Percentiles rank a stretch among this genome's conserved stretches.
phyloP scores from a whole-genome alignment of 2,329 filamentous ascomycete genomes.

The Stagonosporopsis vannaccii region DNA sequence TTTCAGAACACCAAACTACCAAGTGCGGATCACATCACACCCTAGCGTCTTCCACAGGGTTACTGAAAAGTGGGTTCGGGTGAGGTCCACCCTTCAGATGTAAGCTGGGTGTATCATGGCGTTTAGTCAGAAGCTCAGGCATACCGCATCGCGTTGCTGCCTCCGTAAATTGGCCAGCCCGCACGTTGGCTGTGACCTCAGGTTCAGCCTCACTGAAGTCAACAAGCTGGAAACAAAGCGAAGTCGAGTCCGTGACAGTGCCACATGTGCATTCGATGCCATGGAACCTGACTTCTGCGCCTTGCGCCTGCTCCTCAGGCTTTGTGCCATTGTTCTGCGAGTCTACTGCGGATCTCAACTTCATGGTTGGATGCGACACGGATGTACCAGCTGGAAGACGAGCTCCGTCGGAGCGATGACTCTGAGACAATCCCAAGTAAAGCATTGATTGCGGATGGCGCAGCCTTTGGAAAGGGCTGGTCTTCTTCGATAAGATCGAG shows the following conservation, averaged over 20 bases:
- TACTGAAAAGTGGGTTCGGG: slow-evolving; percentile 33
- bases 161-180: neutral
- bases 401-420: neutral
- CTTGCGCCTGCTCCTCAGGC: slow-evolving; percentile 23
- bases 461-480: slow-evolving; percentile 21
- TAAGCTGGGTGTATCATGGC: slow-evolving; percentile 27
- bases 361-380: slow-evolving; percentile 17
- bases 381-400: neutral
- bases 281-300: slow-evolving; percentile 28
- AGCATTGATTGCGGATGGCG: slow-evolving; percentile 23
- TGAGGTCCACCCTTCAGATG: slow-evolving; percentile 20
- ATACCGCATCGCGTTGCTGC: slow-evolving; percentile 14
- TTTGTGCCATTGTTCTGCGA: slow-evolving; percentile 17
- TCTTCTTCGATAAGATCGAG: slow-evolving; percentile 22
- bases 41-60: slow-evolving; percentile 8
- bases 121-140: slow-evolving; percentile 24
- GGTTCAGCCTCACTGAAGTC: slow-evolving; percentile 10
- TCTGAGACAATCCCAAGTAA: slow-evolving; percentile 5
- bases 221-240: slow-evolving; percentile 35
- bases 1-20: neutral
- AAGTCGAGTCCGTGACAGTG: slow-evolving; percentile 17
- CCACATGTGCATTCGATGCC: slow-evolving; percentile 34
- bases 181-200: neutral
- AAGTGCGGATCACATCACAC: neutral
- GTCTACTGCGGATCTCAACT: slow-evolving; percentile 17